These are phyloP conservation scores for Verticillium albo-atrum DNA, from an alignment of 2,329 filamentous ascomycete species.

Conservation along the genomic window DNA sequence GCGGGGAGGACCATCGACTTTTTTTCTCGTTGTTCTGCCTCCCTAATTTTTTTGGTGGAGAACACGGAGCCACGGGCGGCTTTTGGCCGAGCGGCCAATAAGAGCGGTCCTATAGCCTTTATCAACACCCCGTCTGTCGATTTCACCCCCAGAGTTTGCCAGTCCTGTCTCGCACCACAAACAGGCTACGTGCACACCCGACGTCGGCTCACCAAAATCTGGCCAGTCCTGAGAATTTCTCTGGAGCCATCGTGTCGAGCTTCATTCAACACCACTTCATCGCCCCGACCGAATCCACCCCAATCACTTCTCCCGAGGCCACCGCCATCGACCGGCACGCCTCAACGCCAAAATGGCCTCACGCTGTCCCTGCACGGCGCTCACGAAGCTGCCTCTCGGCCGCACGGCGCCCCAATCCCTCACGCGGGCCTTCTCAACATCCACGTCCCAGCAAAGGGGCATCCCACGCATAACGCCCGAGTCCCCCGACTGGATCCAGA, in stretches of 20 bases:
- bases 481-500: constrained; percentile 80
- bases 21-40: constrained; percentile 9
- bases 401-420: constrained; percentile 4
- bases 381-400: constrained; percentile 7
- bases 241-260: constrained; percentile 8
- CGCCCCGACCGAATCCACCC: background rate
- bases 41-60: constrained; percentile 12
- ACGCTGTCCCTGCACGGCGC: constrained; percentile 9
- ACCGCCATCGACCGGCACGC: constrained; percentile 4
- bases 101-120: background rate
- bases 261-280: background rate
- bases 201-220: background rate
- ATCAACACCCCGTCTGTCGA: background rate
- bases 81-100: constrained; percentile 9
- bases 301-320: background rate
- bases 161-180: background rate
- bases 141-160: background rate
- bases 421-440: constrained; percentile 26
- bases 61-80: constrained; percentile 5
- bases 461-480: constrained; percentile 53
- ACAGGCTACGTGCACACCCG: background rate
- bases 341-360: constrained; percentile 8
- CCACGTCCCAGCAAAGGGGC: constrained; percentile 18
- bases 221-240: constrained; percentile 11
- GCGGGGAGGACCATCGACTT: constrained; percentile 5